A percentile compares a stretch with the other conserved stretches of the same genome.
These are phyloP conservation scores for Epichloe uncinata DNA, from an alignment of 2,329 filamentous ascomycete genomes.

Conservation along the genomic window DNA sequence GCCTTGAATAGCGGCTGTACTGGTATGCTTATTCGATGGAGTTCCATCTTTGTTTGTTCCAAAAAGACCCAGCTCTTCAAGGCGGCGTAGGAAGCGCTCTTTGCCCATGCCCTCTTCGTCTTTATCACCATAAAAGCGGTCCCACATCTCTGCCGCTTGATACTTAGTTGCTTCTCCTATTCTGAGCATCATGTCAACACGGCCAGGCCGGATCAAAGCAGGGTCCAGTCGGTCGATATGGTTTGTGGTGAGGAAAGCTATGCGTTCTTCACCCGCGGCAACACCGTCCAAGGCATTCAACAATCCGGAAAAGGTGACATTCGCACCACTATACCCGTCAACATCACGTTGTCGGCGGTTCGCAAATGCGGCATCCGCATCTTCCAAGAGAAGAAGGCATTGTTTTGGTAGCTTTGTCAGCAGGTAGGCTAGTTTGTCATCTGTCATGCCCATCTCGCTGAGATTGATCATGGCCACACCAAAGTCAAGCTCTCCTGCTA, in stretches of 20 bases:
- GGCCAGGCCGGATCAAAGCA: constrained; percentile 77
- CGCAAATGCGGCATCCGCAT: constrained; percentile 81
- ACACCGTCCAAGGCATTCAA: constrained; percentile 80
- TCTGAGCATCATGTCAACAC: constrained; percentile 85
- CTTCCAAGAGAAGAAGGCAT: constrained; percentile 73
- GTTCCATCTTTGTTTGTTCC: constrained; percentile 37
- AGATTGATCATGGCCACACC: constrained; percentile 88
- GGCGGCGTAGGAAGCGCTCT: constrained; percentile 54
- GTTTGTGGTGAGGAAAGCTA: constrained; percentile 91
- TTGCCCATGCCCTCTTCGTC: constrained; percentile 51
- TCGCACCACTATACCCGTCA: constrained; percentile 76
- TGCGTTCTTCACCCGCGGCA: constrained; percentile 86
- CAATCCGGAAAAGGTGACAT: constrained; percentile 86
- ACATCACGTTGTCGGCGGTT: constrained; percentile 64
- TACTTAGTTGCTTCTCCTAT: constrained; percentile 78
- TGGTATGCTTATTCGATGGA: constrained; percentile 44
- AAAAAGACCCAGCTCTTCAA: constrained; percentile 59
- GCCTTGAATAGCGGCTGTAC: constrained; percentile 85
- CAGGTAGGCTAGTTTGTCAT: constrained; percentile 76
- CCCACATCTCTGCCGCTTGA: constrained; percentile 82
- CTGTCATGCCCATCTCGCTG: constrained; percentile 78
- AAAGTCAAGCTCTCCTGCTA: constrained; percentile 86
- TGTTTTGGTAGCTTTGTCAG: constrained; percentile 73
- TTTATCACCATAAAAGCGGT: constrained; percentile 82
- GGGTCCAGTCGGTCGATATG: constrained; percentile 82